Evolutionary conservation across 225 moss, liverwort and hornwort genomes (phyloP), one percentile per base, ranked within the genome.

Genomic region (Marchantia paleacea): DNA sequence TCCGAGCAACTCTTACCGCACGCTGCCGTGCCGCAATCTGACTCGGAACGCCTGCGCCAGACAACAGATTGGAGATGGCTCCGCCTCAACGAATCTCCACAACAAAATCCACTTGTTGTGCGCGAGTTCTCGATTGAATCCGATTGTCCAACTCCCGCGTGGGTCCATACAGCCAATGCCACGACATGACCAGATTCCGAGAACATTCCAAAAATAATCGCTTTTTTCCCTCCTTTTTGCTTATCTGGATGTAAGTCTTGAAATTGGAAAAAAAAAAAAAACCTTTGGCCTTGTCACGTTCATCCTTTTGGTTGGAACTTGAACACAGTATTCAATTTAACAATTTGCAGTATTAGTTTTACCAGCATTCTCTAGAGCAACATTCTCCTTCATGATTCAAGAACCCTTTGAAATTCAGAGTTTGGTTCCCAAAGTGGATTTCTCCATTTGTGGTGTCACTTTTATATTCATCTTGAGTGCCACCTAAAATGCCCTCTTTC

Each of bases 81-180:
- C 58, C 58, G 14, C 13, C 18, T 1, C 18, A 9, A 58, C 0
- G 13, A 58, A 58, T 72, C 49, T 20, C 19, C 48, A 15, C n/a
- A 9, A 5, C n/a, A 16, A n/a, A 9, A 9, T 51, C 72, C 72
- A 72, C 50, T n/a, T 72, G 72, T 72, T 72, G 72, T 11, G 58
- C 51, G 72, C 20, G n/a, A 1, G 15, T 24, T 24, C 72, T 72
- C n/a, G 22, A 15, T 47, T 20, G 24, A 72, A 72, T 72, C 72
- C 51, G 22, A 52, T 72, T 72, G 51, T 72, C 72, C 22, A 72
- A 20, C 20, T 58, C 20, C 5, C 16, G 58, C 58, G 72, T 62
- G 72, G 19, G 48, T 51, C 72, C 72, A 72, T 72, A 4, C 50
- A 3, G n/a, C 72, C 72, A 50, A 24, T 72, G 72, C 72, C 72